phyloP scores from a whole-genome alignment of 129 eudicot genomes.

The Lactuca saligna region DNA sequence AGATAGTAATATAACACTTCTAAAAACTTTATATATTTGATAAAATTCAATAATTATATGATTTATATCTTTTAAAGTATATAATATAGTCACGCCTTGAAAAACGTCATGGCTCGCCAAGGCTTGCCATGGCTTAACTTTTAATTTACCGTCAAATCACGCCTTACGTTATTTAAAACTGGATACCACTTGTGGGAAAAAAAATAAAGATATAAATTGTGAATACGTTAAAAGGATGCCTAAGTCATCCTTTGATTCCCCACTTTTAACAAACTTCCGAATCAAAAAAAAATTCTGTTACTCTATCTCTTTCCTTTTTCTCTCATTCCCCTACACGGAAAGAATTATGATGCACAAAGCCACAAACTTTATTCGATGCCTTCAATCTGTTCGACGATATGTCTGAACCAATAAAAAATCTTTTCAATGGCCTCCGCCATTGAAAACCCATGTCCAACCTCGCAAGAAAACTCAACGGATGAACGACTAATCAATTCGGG shows the following conservation, averaged over 20 bases:
- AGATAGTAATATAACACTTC: no score
- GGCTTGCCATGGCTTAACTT: no score
- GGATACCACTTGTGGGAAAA: no score
- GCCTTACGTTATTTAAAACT: no score
- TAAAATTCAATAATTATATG: no score
- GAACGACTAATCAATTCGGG: constrained; percentile 7
- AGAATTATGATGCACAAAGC: constrained; percentile 22
- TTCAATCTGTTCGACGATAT: constrained; percentile 31
- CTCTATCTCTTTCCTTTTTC: constrained; percentile 5
- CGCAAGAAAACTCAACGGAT: constrained; percentile 11
- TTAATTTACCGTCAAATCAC: no score
- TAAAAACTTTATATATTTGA: no score
- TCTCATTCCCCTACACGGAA: constrained; percentile 23
- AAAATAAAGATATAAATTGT: no score
- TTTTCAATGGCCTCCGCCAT: constrained; percentile 25
- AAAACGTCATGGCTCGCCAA: no score
- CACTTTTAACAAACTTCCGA: constrained; percentile 29
- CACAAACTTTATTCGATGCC: constrained; percentile 31
- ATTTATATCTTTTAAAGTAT: no score
- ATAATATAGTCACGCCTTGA: no score
- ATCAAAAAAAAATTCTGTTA: constrained; percentile 28
- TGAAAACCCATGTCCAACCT: constrained; percentile 17
- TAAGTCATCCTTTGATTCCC: constrained; percentile 21
- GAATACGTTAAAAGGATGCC: neutral
- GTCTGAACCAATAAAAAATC: constrained; percentile 26